Conservation (phyloP, 2,329 filamentous ascomycete species). For the Apiospora hydei region DNA sequence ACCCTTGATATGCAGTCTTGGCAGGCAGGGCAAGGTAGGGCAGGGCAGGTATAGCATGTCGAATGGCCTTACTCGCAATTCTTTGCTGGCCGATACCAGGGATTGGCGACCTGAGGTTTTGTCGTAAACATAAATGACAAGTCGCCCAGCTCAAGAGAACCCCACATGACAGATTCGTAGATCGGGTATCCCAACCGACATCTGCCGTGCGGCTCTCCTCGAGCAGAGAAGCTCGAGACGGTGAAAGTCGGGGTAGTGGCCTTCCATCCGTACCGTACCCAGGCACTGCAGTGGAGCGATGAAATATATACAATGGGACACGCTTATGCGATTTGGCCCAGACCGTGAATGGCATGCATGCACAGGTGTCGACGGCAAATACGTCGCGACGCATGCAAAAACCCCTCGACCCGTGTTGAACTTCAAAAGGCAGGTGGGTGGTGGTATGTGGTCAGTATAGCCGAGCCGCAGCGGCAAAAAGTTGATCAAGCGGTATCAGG, state of each 20-base stretch:
- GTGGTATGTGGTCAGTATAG: neutral
- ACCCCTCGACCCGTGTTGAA: neutral
- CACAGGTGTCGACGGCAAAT: neutral
- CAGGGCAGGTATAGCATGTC: neutral
- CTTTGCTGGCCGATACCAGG: neutral
- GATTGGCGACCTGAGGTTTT: neutral
- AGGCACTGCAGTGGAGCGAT: neutral
- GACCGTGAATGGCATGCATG: neutral
- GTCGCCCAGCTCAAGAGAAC: neutral
- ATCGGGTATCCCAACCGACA: conserved; percentile 12
- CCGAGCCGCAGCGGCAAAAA: conserved; percentile 5
- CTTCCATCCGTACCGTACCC: neutral
- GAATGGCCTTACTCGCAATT: neutral
- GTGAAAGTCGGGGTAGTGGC: conserved; percentile 4
- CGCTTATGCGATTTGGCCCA: neutral
- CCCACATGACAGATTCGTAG: neutral
- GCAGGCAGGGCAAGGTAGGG: neutral
- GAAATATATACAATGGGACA: neutral
- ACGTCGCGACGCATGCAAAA: neutral
- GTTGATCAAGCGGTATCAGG: neutral
- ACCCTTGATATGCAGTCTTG: conserved; percentile 3
- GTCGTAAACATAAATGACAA: neutral
- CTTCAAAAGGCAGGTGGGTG: neutral
- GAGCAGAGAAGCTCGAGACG: conserved; percentile 6
- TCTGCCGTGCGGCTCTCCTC: neutral